Conservation (phyloP, 306 rosid genomes). For the Betula pendula region DNA sequence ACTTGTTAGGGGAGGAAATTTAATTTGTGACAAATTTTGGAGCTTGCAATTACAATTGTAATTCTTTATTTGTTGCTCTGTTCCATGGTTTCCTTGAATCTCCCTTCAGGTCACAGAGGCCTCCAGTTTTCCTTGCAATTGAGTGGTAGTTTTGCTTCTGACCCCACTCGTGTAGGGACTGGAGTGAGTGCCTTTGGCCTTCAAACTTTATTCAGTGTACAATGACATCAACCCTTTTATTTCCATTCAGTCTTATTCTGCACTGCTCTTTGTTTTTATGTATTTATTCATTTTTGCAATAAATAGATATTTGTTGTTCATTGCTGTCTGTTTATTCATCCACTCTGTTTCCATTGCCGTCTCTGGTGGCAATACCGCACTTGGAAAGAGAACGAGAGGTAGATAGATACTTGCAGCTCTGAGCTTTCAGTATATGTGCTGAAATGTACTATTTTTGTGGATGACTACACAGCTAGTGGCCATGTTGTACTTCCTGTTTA, state of each 20-base stretch:
- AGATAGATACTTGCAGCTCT: too few species aligned
- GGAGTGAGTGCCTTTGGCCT: slow-evolving; percentile 35
- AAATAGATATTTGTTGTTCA: too few species aligned
- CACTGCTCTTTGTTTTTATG: slow-evolving; percentile 9
- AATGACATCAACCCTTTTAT: slow-evolving; percentile 46
- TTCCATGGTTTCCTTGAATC: slow-evolving; percentile 42
- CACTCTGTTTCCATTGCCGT: too few species aligned
- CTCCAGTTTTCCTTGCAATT: slow-evolving; percentile 44
- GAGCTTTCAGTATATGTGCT: slow-evolving; percentile 24
- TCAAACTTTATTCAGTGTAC: slow-evolving; percentile 40
- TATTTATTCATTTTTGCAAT: not conserved
- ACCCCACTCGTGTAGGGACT: slow-evolving; percentile 42
- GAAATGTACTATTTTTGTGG: slow-evolving; percentile 30
- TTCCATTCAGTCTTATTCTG: slow-evolving; percentile 16
- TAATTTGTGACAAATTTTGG: slow-evolving; percentile 37
- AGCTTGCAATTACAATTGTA: slow-evolving; percentile 63
- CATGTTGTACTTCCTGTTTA: slow-evolving; percentile 32
- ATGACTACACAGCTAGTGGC: slow-evolving; percentile 34
- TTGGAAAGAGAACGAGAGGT: too few species aligned
- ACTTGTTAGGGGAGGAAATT: slow-evolving; percentile 51
- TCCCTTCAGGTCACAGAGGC: slow-evolving; percentile 40
- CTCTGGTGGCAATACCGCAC: too few species aligned
- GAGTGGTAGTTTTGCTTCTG: slow-evolving; percentile 52
- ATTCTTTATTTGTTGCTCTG: slow-evolving; percentile 57
- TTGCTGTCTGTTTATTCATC: too few species aligned